Percentiles rank a stretch among this genome's conserved stretches.
Evolutionary conservation across 148 eudicot species (phyloP).

Genomic region (Vaccinium darrowii): DNA sequence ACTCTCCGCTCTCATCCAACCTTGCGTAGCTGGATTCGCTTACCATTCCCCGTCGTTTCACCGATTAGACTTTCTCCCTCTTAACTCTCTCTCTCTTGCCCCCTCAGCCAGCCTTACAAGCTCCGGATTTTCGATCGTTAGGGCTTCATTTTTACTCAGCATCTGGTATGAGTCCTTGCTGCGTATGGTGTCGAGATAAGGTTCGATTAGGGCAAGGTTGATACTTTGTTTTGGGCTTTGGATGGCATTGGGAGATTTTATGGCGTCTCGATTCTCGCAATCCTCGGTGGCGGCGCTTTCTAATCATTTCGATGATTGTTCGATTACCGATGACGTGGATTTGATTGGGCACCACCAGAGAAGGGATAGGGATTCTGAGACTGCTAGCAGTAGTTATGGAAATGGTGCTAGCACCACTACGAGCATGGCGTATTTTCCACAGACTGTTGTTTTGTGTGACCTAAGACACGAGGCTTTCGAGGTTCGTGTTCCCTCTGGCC

Average conservation of each 20-base stretch:
- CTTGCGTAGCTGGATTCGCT: slow-evolving; percentile 45
- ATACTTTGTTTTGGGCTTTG: slow-evolving; percentile 29
- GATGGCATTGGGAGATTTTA: slow-evolving; percentile 95
- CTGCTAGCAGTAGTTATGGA: slow-evolving; percentile 44
- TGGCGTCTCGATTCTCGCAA: slow-evolving; percentile 73
- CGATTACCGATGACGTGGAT: slow-evolving; percentile 26
- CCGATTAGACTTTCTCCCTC: slow-evolving; percentile 32
- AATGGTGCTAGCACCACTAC: slow-evolving; percentile 30
- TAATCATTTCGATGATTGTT: slow-evolving; percentile 43
- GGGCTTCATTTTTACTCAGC: background rate
- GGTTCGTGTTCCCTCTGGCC: slow-evolving; percentile 59
- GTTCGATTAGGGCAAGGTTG: slow-evolving; percentile 36
- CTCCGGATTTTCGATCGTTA: background rate
- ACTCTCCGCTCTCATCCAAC: background rate
- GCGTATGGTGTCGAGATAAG: slow-evolving; percentile 1
- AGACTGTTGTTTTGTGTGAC: slow-evolving; percentile 71
- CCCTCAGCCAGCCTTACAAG: background rate
- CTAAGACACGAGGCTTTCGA: slow-evolving; percentile 84
- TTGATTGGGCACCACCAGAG: slow-evolving; percentile 19
- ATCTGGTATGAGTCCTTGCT: slow-evolving; percentile 7
- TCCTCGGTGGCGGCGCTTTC: slow-evolving; percentile 41
- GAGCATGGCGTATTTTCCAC: slow-evolving; percentile 81
- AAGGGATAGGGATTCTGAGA: slow-evolving; percentile 32
- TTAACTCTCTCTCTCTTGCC: background rate
- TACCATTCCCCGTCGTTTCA: slow-evolving; percentile 46